Evolutionary conservation across 2,329 filamentous ascomycete species (phyloP).

Genomic region (Bipolaris bicolor): DNA sequence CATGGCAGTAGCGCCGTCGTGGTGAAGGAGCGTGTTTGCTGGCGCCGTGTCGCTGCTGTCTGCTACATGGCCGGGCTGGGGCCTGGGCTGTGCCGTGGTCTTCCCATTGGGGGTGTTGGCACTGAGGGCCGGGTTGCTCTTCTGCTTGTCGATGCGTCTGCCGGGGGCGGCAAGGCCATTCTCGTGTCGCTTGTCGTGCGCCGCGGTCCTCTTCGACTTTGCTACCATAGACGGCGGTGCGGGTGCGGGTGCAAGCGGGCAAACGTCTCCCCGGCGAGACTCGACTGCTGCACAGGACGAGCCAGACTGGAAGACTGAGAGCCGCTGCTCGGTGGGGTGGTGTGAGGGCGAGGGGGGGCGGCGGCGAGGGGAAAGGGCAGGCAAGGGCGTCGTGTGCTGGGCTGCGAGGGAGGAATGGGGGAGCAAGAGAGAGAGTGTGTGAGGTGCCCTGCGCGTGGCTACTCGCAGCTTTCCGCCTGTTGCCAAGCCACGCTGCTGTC

Average conservation of each 20-base stretch:
- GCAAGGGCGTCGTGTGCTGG: constrained; percentile 25
- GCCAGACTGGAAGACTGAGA: constrained; percentile 53
- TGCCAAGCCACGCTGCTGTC: constrained; percentile 16
- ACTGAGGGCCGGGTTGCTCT: constrained; percentile 55
- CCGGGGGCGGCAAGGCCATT: constrained; percentile 83
- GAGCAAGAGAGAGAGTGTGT: constrained; percentile 18
- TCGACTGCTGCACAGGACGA: constrained; percentile 53
- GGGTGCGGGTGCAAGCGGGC: constrained; percentile 40
- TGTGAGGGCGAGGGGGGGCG: constrained; percentile 6
- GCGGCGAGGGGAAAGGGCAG: not conserved
- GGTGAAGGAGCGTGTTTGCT: constrained; percentile 29
- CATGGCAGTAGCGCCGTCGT: not conserved
- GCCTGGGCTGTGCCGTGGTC: constrained; percentile 47
- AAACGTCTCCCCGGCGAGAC: constrained; percentile 46
- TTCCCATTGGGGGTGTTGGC: constrained; percentile 52
- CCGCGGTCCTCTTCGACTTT: constrained; percentile 53
- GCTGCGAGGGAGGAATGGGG: constrained; percentile 24
- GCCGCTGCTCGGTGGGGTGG: constrained; percentile 37
- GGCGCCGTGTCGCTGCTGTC: constrained; percentile 44
- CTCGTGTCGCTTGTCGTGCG: constrained; percentile 72
- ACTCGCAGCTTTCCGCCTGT: constrained; percentile 14
- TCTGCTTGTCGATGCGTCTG: constrained; percentile 65
- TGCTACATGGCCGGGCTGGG: constrained; percentile 49
- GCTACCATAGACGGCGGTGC: constrained; percentile 55
- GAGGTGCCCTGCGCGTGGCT: constrained; percentile 14